Conservation (phyloP, 169 alveolate species). For the Miamiensis avidus region DNA sequence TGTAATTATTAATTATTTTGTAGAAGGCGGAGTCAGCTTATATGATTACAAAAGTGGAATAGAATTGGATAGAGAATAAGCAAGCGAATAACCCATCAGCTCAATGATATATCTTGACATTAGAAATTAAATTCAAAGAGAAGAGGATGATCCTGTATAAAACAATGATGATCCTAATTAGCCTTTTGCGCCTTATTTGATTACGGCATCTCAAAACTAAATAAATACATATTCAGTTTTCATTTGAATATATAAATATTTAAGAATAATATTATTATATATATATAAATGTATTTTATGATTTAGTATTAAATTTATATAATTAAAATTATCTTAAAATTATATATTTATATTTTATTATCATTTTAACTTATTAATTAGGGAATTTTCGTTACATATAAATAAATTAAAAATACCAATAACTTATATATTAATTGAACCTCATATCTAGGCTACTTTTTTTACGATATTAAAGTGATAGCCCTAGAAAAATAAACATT, state of each 20-base stretch:
- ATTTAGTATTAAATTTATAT: no score
- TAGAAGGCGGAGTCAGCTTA: background rate
- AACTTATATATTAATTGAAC: no score
- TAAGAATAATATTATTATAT: no score
- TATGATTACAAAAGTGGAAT: background rate
- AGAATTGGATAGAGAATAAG: background rate
- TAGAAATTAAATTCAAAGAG: background rate
- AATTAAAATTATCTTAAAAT: no score
- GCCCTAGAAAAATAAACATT: background rate
- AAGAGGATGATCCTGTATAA: background rate
- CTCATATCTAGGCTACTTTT: no score
- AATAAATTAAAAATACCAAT: background rate
- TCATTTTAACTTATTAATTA: background rate
- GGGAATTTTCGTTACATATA: background rate
- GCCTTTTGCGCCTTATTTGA: background rate
- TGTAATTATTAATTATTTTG: no score
- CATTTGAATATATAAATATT: background rate
- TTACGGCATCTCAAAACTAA: background rate
- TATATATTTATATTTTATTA: no score
- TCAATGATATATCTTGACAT: background rate
- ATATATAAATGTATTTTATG: no score
- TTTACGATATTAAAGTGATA: no score
- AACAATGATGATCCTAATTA: background rate
- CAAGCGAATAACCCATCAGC: background rate
- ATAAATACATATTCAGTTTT: no score